Evolutionary conservation across 164 flowering plant genomes (phyloP).

Genomic region (Macadamia tetraphylla): DNA sequence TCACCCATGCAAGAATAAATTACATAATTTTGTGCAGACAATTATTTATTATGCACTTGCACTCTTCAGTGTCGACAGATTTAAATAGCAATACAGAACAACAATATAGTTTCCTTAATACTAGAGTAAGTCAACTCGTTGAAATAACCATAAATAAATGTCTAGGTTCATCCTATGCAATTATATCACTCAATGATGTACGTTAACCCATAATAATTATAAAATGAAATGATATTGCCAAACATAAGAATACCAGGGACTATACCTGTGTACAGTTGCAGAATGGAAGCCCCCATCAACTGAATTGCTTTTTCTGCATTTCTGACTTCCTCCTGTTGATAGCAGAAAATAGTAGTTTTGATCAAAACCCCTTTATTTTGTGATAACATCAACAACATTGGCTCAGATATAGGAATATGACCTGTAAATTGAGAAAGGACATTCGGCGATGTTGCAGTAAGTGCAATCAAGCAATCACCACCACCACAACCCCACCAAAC

Average conservation of each 20-base stretch:
- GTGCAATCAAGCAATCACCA: too few relatives aligned
- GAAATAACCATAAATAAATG: too few relatives aligned
- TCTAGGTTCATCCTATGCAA: too few relatives aligned
- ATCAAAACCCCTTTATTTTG: too few relatives aligned
- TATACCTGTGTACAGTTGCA: constrained; percentile 53
- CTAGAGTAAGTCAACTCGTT: not conserved
- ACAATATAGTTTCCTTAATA: not conserved
- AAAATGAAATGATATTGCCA: not conserved
- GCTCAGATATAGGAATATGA: not conserved
- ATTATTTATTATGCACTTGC: too few relatives aligned
- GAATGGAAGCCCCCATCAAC: constrained; percentile 68
- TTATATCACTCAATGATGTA: too few relatives aligned
- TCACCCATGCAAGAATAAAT: not conserved
- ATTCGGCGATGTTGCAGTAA: not conserved
- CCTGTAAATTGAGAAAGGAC: not conserved
- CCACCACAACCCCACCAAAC: too few relatives aligned
- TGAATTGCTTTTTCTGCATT: constrained; percentile 69
- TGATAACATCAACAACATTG: not conserved
- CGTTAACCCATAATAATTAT: too few relatives aligned
- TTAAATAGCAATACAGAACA: not conserved
- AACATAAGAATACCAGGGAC: not conserved
- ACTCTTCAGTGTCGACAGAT: not conserved
- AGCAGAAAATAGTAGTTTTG: not conserved
- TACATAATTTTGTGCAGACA: not conserved
- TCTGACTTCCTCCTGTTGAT: constrained; percentile 58